Base-by-base conservation (phyloP, 2,329 filamentous ascomycete genomes). In the Talaromyces sp. region DNA sequence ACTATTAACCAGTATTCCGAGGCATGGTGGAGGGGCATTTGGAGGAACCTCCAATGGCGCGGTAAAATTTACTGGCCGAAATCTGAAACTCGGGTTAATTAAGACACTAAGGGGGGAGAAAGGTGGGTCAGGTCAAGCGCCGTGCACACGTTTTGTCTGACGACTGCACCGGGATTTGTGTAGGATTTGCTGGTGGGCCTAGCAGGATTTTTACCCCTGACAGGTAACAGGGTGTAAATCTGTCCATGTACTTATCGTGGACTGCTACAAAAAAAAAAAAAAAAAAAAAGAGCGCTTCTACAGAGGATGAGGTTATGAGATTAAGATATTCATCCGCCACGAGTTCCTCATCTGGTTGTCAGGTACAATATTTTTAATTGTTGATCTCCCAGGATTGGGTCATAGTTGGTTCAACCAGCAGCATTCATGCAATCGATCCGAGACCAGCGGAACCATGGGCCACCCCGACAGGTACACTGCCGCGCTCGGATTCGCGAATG, bases 61-160 rank as follows among this genome's bases (percentile, higher is more conserved):
- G 9, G 29, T 42, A 36, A 19, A 29, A 29, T 33, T 55, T 27
- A 51, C 37, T 60, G 52, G 55, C 39, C 49, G 48, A 16, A 44
- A 47, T 51, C 57, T 47, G 59, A 63, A 62, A 62, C 55, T 55
- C 41, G 49, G 51, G 36, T 43, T 46, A 57, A 55, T 51, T 48
- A 55, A 43, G 33, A 40, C 40, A 52, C 41, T 40, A 55, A 61
- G 50, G 54, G 51, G 53, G 50, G 43, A n/a, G 32, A 47, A 40
- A 47, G 27, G 49, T 52, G 52, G 48, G 43, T 43, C 52, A 19
- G n/a, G 3, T 36, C 46, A 57, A 57, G 52, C 50, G 55, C 57
- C 54, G 24, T 43, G 47, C 43, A 57, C 52, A 55, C 57, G 52
- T 57, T 54, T 52, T 51, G 47, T 57, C 49, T 57, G 55, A 57